These are phyloP conservation scores for Scopulariopsis brevicaulis DNA, from an alignment of 2,329 filamentous ascomycete species.

Conservation along the genomic window DNA sequence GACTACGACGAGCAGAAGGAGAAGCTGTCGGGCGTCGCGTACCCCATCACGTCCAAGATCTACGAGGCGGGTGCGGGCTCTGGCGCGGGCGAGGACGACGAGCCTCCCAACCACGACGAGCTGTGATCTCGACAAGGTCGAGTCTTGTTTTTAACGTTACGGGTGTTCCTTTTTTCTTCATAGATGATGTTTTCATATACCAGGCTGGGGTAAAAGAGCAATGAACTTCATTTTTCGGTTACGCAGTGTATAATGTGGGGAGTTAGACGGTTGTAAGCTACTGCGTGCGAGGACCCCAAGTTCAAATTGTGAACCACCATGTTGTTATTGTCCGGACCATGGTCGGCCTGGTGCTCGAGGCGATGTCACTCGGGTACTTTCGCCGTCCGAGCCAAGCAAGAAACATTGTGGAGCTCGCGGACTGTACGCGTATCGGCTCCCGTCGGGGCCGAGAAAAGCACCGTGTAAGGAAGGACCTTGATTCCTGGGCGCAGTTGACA, in stretches of 20 bases:
- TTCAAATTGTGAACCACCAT: too few species aligned
- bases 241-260: not conserved
- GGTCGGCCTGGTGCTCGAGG: too few species aligned
- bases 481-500: too few species aligned
- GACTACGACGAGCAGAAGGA: constrained; percentile 99
- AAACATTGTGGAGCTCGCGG: too few species aligned
- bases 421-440: too few species aligned
- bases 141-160: not conserved
- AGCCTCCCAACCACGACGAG: constrained; percentile 68
- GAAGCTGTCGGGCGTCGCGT: constrained; percentile 92
- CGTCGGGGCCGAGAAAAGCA: too few species aligned
- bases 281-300: not conserved
- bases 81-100: constrained; percentile 58
- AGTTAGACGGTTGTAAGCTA: not conserved
- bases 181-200: constrained; percentile 5
- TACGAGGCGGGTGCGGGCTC: constrained; percentile 59
- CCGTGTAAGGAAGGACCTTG: too few species aligned
- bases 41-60: constrained; percentile 98
- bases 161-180: constrained; percentile 2
- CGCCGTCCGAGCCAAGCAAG: too few species aligned
- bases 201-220: constrained; percentile 4
- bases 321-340: too few species aligned
- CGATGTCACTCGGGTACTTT: too few species aligned
- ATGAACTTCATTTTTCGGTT: not conserved
- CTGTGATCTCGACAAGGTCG: constrained; percentile 41